Base-by-base conservation (phyloP, 106 monocot genomes). In the Triglochin maritima region DNA sequence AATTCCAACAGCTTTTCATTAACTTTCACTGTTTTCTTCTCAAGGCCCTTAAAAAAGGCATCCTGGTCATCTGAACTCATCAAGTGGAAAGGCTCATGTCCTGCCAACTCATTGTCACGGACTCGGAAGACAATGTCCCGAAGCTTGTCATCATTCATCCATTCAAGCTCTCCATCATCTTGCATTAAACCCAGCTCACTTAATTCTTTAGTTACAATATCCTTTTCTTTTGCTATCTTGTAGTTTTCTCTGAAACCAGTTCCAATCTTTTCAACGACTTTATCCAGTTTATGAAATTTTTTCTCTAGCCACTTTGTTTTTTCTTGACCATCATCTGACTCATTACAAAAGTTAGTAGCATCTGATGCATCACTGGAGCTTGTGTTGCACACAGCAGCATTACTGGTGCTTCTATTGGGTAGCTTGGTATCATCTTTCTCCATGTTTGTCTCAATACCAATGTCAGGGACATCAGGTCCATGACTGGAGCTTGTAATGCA, bases 71-170 rank as follows among this genome's bases (percentile, higher is more conserved):
- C 76, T 66, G 65, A 64, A 50, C 68, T 71, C 80, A 91, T 91
- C 63, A 74, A 78, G 67, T 91, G 80, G 65, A 91, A 91, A 79
- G 90, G 90, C 59, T 87, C 87, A 12, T 69, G 57, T 14, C 90
- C 90, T 7, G 84, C 66, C 66, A 91, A 71, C 49, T 91, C 90
- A 76, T 91, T 91, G 17, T 87, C 86, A 15, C 80, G 75, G 5
- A 91, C 90, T 87, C 80, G 70, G 65, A 91, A 74, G 42, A 91
- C 90, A 80, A 87, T 91, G 44, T 87, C 79, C 44, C 72, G 65
- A 71, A 91, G 90, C 45, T 73, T 78, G 15, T 84, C 84, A 82
- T 91, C 84, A 63, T 78, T 82, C 90, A 87, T 91, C 87, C 90
- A 91, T 78, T 84, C 87, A 76, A 87, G 73, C 75, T 86, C 84